Evolutionary conservation across 352 stramenopile species (phyloP).

Genomic region (Phytophthora idaei): DNA sequence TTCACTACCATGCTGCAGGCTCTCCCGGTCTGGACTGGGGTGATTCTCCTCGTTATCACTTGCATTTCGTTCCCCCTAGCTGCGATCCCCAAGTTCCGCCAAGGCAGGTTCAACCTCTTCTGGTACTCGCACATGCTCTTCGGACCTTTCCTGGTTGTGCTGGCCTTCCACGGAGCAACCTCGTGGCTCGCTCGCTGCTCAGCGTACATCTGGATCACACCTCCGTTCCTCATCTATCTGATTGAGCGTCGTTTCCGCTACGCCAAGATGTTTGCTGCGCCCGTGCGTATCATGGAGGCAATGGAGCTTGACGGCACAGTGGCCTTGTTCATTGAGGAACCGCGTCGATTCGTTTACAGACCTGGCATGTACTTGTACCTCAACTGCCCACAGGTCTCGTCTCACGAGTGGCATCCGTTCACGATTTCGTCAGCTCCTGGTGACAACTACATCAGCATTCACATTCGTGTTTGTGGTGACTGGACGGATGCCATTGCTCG

Average conservation of each 20-base stretch:
- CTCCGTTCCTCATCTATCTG: slow-evolving; percentile 66
- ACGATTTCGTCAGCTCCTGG: slow-evolving; percentile 85
- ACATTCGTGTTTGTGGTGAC: slow-evolving; percentile 71
- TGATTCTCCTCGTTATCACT: slow-evolving; percentile 64
- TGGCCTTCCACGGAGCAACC: slow-evolving; percentile 59
- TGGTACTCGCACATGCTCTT: slow-evolving; percentile 83
- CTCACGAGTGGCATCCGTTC: slow-evolving; percentile 89
- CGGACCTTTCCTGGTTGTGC: slow-evolving; percentile 61
- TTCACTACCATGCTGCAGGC: slow-evolving; percentile 61
- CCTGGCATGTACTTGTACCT: slow-evolving; percentile 88
- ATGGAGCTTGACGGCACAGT: slow-evolving; percentile 56
- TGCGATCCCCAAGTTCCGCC: slow-evolving; percentile 66
- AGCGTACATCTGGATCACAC: slow-evolving; percentile 60
- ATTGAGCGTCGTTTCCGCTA: slow-evolving; percentile 65
- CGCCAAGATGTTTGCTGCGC: slow-evolving; percentile 61
- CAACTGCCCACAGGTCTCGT: slow-evolving; percentile 77
- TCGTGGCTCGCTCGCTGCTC: slow-evolving; percentile 59
- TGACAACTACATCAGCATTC: slow-evolving; percentile 78
- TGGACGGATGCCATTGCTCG: slow-evolving; percentile 67
- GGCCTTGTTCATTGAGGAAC: slow-evolving; percentile 71
- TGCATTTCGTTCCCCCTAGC: slow-evolving; percentile 64
- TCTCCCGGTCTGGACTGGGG: slow-evolving; percentile 62
- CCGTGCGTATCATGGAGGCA: slow-evolving; percentile 57
- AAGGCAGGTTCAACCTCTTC: slow-evolving; percentile 74
- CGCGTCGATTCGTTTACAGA: slow-evolving; percentile 57